Percentiles rank a stretch among this genome's conserved stretches.
These are phyloP conservation scores for Rhodotorula babjevae DNA, from an alignment of 768 basidiomycete species.

Conservation along the genomic window DNA sequence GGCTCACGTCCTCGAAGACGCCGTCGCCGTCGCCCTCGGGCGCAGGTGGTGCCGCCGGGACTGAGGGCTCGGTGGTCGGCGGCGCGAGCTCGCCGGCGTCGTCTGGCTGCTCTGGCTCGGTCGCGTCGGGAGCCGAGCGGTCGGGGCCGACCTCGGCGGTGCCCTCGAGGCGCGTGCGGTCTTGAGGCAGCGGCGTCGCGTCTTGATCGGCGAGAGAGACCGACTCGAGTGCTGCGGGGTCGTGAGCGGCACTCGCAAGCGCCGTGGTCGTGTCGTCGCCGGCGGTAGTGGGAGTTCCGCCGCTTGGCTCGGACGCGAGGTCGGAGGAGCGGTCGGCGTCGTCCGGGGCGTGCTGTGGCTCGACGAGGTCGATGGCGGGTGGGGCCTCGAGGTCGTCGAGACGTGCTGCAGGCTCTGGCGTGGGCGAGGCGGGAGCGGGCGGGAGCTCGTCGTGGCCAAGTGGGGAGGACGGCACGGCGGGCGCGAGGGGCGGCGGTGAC, in stretches of 20 bases:
- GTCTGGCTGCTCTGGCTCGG: no score
- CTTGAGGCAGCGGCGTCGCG: no score
- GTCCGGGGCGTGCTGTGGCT: neutral
- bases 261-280: neutral
- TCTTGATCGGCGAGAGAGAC: neutral
- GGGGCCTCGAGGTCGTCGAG: neutral
- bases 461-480: neutral
- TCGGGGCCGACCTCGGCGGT: neutral
- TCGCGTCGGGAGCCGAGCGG: no score
- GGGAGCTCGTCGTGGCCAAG: neutral
- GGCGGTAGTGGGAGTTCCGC: no score
- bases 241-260: neutral
- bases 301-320: neutral
- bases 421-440: no score
- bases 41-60: no score
- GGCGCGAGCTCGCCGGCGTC: neutral
- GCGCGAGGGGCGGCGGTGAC: no score
- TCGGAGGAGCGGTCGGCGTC: neutral
- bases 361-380: neutral
- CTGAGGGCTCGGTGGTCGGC: neutral
- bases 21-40: neutral
- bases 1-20: slow-evolving; percentile 27
- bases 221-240: neutral
- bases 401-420: no score
- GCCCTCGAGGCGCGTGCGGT: neutral